These are phyloP conservation scores for Metschnikowia drakensbergensis DNA, from an alignment of 805 yeast species.

Conservation along the genomic window DNA sequence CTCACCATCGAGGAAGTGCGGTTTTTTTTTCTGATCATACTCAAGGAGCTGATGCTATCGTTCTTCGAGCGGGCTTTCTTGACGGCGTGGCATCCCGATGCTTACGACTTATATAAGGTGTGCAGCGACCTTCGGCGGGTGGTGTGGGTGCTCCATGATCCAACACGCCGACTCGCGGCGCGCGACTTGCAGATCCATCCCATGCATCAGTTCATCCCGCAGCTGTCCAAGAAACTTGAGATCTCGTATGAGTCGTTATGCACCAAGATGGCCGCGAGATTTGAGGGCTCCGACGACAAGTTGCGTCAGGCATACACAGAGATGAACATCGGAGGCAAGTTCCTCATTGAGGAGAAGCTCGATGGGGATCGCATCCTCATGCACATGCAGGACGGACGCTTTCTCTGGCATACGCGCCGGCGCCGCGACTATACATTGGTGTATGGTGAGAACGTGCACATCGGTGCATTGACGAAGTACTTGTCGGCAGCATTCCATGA, in stretches of 20 bases:
- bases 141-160: constrained; percentile 53
- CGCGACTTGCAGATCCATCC: constrained; percentile 41
- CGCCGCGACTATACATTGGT: constrained; percentile 69
- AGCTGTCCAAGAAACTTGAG: constrained; percentile 57
- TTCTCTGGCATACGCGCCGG: constrained; percentile 58
- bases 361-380: constrained; percentile 89
- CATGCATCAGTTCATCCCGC: constrained; percentile 67
- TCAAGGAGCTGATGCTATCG: constrained; percentile 58
- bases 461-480: constrained; percentile 55
- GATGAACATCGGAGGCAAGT: constrained; percentile 26
- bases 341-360: constrained; percentile 82
- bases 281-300: constrained; percentile 17
- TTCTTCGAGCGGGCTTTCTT: constrained; percentile 59
- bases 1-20: constrained; percentile 61
- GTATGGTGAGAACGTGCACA: constrained; percentile 53
- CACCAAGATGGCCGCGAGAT: constrained; percentile 33
- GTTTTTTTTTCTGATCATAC: constrained; percentile 64
- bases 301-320: constrained; percentile 17
- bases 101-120: constrained; percentile 57
- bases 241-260: constrained; percentile 50
- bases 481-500: constrained; percentile 40
- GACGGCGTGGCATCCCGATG: constrained; percentile 74
- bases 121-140: constrained; percentile 62
- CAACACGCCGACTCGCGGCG: constrained; percentile 38
- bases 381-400: constrained; percentile 47